A percentile compares a stretch with the other conserved stretches of the same genome.
phyloP scores from a whole-genome alignment of 106 monocot species.

The Alisma plantagoaquatica region DNA sequence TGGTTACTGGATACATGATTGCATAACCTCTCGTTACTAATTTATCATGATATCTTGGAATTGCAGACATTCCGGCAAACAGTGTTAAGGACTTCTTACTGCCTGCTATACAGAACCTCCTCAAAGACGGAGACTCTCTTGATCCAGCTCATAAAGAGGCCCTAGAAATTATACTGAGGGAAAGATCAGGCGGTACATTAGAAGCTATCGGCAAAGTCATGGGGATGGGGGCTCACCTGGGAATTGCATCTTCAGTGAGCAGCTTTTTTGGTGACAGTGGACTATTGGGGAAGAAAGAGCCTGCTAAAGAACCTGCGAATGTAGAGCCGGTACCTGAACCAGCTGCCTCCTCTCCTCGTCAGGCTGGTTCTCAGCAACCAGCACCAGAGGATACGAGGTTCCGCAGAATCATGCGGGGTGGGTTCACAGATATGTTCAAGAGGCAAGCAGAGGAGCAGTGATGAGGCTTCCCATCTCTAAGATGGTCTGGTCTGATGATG shows the following conservation, averaged over 20 bases:
- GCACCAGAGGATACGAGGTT: conserved; percentile 59
- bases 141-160: conserved; percentile 98
- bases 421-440: conserved; percentile 68
- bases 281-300: conserved; percentile 65
- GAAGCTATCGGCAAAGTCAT: conserved; percentile 82
- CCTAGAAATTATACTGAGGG: conserved; percentile 75
- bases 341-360: conserved; percentile 5
- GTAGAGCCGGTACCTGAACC: conserved; percentile 21
- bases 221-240: conserved; percentile 85
- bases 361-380: conserved; percentile 14
- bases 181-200: conserved; percentile 73
- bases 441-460: conserved; percentile 38
- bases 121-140: conserved; percentile 67
- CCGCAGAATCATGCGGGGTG: conserved; percentile 66
- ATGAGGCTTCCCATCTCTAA: too few species aligned
- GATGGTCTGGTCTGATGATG: too few species aligned
- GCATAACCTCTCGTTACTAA: not conserved
- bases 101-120: conserved; percentile 83
- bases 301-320: too few species aligned
- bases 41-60: not conserved
- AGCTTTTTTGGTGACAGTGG: conserved; percentile 81
- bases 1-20: not conserved
- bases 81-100: conserved; percentile 61
- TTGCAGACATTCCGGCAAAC: conserved; percentile 61
- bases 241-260: conserved; percentile 76